Evolutionary conservation across 2,329 filamentous ascomycete genomes (phyloP), one percentile per base, ranked within the genome.

Genomic region (Colletotrichum abscissum): DNA sequence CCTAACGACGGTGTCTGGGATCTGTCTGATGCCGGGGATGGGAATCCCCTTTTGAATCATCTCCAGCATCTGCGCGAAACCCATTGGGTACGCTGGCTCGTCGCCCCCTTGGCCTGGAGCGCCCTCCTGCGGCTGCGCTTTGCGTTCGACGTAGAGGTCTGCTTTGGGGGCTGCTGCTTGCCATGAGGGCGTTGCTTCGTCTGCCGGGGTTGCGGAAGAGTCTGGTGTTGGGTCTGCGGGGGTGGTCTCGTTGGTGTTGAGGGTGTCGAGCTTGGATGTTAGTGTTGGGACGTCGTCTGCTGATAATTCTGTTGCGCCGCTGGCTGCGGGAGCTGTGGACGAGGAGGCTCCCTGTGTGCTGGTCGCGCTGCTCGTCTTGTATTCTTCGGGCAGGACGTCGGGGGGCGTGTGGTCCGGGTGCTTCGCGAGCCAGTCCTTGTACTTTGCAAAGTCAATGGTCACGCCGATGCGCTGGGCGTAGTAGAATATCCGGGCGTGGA

Each of bases 1-100:
- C 67, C 91, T 87, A 24, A 95, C 86, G 5, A 98, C 86, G 0
- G 92, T 97, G 76, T 94, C 90, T 5, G 95, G 95, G 66, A 98
- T 96, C 75, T 97, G 91, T 77, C 92, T 92, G 78, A 98, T 97
- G 1, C 95, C 95, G 1, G 95, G 95, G 56, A 98, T 93, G 0
- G 94, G 92, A 77, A 94, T 91, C 66, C 95, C 95, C 33, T 91
- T 92, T 28, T 94, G 94, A 67, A 98, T 94, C 67, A 97, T 89
- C 78, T 94, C 93, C 68, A 97, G 92, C 74, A 98, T 95, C 76
- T 96, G 92, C 8, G 94, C 92, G 81, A 98, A 98, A 1, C 91
- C 92, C 62, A 92, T 92, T 4, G 95, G 95, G 78, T 97, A 97
- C 1, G 90, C 89, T 49, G 94, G 93, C 58, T 89, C 86, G 22